Conservation (phyloP, 2,329 filamentous ascomycete genomes). For the Beauveria medogensis region DNA sequence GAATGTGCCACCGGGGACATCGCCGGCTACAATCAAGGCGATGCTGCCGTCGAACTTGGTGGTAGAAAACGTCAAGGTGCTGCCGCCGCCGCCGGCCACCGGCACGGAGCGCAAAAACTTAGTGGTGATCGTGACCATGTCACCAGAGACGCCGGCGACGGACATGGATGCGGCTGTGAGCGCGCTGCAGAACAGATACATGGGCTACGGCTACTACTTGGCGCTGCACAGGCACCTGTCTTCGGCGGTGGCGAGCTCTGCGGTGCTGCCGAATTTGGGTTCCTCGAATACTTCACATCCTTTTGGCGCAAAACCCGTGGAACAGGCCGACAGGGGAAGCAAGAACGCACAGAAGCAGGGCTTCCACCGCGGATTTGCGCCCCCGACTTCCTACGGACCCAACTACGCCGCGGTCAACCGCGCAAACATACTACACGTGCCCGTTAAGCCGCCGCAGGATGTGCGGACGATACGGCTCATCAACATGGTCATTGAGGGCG, state of each 20-base stretch:
- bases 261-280: conserved; percentile 23
- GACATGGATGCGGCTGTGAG: conserved; percentile 79
- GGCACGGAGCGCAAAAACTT: conserved; percentile 60
- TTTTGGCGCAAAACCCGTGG: conserved; percentile 67
- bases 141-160: conserved; percentile 70
- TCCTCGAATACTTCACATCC: conserved; percentile 47
- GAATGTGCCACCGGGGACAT: conserved; percentile 53
- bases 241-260: conserved; percentile 52
- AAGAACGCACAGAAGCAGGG: conserved; percentile 35
- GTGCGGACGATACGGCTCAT: conserved; percentile 74
- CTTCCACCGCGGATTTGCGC: conserved; percentile 59
- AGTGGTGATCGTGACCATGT: conserved; percentile 72
- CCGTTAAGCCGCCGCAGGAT: conserved; percentile 68
- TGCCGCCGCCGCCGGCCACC: conserved; percentile 41
- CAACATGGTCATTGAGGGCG: conserved; percentile 75
- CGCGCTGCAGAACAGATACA: conserved; percentile 70
- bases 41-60: conserved; percentile 51
- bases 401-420: conserved; percentile 34
- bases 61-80: conserved; percentile 67
- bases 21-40: conserved; percentile 50
- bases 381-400: conserved; percentile 59
- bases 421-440: conserved; percentile 52
- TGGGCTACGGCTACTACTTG: conserved; percentile 78
- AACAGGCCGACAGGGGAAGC: conserved; percentile 26
- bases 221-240: conserved; percentile 76